Evolutionary conservation across 148 eudicot species (phyloP), one percentile per base, ranked within the genome.

Genomic region (Rhododendron vialii): DNA sequence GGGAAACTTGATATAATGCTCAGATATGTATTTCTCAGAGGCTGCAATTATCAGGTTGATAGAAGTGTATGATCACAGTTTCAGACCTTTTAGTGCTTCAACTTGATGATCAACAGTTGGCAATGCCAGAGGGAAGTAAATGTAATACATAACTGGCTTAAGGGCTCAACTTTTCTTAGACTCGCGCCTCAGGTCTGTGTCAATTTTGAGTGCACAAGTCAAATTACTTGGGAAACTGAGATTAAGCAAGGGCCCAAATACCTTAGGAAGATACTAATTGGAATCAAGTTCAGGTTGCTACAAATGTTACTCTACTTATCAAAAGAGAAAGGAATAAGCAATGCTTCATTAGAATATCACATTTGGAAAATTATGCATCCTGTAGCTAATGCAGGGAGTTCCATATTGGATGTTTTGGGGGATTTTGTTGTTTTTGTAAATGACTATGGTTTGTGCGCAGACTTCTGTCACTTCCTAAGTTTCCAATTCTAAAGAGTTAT

Each of bases 21-120:
- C 96, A 93, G 87, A 91, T 95, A 77, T 94, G 95, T 57, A 95
- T 93, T 80, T 93, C 98, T 67, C 98, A 93, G 85, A 91, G 96
- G 89, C 90, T 97, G 83, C 95, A 95, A 83, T 89, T 97, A 88
- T 96, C 99, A 89, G 98, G 98, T 96, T 85, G 18, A 18, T 69
- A 20, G 17, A 33, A 85, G 38, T 5, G 22, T 45, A 26, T 38
- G 51, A 59, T 57, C 10, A 38, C 53, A 76, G 73, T 77, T 85
- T 55, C 20, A n/a, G 17, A 75, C 24, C 24, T 36, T 84, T 51
- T 24, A 20, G 38, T 33, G 69, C n/a, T 48, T 71, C 63, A 84
- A 47, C 22, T 33, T 35, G 67, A 50, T 79, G 86, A 51, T 15
- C 86, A 59, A 5, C 50, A 57, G 30, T 59, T 36, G 30, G 48